Evolutionary conservation across 192 early-diverging fungal species (phyloP).

Genomic region (Bifiguratus adelaidae): DNA sequence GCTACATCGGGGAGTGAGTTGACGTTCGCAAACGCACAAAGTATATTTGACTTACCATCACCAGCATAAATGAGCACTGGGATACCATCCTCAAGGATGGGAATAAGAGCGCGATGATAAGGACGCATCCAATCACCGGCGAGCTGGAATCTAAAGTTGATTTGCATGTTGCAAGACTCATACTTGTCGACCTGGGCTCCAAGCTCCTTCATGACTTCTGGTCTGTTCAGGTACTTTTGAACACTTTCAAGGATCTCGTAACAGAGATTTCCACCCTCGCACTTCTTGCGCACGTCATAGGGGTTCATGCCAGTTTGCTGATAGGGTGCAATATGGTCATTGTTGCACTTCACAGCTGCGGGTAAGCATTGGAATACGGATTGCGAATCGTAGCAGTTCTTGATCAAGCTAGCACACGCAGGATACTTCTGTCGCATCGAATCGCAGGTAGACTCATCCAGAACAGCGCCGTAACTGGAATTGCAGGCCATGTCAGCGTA

Average conservation of each 20-base stretch:
- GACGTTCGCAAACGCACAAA: background rate
- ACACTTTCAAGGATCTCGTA: conserved; percentile 83
- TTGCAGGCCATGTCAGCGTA: conserved; percentile 81
- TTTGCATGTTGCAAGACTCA: conserved; percentile 72
- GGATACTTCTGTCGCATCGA: conserved; percentile 71
- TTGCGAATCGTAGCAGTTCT: conserved; percentile 83
- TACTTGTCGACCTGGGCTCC: conserved; percentile 63
- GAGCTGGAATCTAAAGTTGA: conserved; percentile 69
- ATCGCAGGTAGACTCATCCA: conserved; percentile 63
- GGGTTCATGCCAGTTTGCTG: conserved; percentile 79
- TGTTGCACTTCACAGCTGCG: conserved; percentile 82
- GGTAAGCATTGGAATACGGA: conserved; percentile 78
- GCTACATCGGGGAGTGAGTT: conserved; percentile 6
- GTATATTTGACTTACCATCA: background rate
- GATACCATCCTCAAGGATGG: conserved; percentile 75
- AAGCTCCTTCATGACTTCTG: conserved; percentile 67
- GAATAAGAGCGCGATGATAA: conserved; percentile 51
- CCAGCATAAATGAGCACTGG: conserved; percentile 89
- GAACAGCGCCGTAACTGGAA: conserved; percentile 69
- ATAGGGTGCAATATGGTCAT: conserved; percentile 65
- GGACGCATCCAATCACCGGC: conserved; percentile 87
- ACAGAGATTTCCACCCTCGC: conserved; percentile 71
- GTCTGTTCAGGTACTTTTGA: conserved; percentile 70
- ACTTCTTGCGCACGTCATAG: conserved; percentile 89
- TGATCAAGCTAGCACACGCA: conserved; percentile 72